Conservation (phyloP, 1,284 basidiomycete species). For the Ganoderma resinaceum region DNA sequence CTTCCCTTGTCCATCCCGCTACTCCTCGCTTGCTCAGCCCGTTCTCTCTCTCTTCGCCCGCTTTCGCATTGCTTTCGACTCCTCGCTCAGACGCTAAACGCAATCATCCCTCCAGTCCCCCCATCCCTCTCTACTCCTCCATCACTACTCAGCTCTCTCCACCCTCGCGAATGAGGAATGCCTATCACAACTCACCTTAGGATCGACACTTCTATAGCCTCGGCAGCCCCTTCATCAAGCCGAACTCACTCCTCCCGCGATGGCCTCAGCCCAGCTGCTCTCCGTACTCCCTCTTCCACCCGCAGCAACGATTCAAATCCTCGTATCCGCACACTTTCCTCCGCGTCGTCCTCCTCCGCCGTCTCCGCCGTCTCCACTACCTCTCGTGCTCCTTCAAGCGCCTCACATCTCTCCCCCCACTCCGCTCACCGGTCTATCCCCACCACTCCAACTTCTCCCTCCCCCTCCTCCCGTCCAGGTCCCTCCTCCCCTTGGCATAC, state of each 20-base stretch:
- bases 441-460: slow-evolving; percentile 19
- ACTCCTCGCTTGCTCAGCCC: slow-evolving; percentile 18
- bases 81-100: background rate
- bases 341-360: slow-evolving; percentile 37
- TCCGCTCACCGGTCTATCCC: slow-evolving; percentile 20
- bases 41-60: slow-evolving; percentile 16
- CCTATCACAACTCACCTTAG: slow-evolving; percentile 47
- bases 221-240: slow-evolving; percentile 44
- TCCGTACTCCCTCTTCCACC: slow-evolving; percentile 27
- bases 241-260: slow-evolving; percentile 30
- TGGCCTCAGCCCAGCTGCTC: slow-evolving; percentile 19
- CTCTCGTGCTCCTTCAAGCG: slow-evolving; percentile 27
- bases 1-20: slow-evolving; percentile 16
- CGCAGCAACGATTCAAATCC: slow-evolving; percentile 29
- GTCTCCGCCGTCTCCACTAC: slow-evolving; percentile 32
- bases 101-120: slow-evolving; percentile 5
- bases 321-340: slow-evolving; percentile 35
- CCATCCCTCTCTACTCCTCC: background rate
- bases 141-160: slow-evolving; percentile 5
- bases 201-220: slow-evolving; percentile 53
- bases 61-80: slow-evolving; percentile 26
- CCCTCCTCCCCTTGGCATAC: slow-evolving; percentile 28
- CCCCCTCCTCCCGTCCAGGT: slow-evolving; percentile 5
- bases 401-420: slow-evolving; percentile 25
- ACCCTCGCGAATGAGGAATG: slow-evolving; percentile 36